phyloP scores from a whole-genome alignment of 164 flowering plant genomes.

The Piper longum region DNA sequence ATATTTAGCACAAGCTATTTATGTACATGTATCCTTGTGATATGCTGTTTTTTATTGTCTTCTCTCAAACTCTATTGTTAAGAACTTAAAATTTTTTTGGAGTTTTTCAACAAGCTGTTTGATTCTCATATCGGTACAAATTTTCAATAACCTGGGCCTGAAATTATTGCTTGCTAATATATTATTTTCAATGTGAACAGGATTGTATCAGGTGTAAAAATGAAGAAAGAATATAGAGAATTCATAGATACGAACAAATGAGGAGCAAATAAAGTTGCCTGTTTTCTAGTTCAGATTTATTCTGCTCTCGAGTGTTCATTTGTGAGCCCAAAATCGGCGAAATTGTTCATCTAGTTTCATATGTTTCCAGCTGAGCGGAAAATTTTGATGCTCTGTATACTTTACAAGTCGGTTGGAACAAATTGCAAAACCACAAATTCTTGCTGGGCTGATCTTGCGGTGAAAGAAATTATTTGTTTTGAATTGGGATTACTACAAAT shows the following conservation, averaged over 20 bases:
- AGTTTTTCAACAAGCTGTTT: too few relatives aligned
- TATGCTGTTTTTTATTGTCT: too few relatives aligned
- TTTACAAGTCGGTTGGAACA: not conserved
- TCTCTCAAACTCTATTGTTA: too few relatives aligned
- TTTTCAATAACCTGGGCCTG: not conserved
- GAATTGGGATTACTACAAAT: too few relatives aligned
- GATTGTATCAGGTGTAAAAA: constrained; percentile 87
- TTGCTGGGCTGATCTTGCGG: too few relatives aligned
- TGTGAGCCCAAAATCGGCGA: not conserved
- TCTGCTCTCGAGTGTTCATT: constrained; percentile 11
- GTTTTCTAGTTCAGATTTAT: constrained; percentile 17
- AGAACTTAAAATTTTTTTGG: too few relatives aligned
- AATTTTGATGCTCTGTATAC: not conserved
- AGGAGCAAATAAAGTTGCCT: constrained; percentile 7
- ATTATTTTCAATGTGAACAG: constrained; percentile 32
- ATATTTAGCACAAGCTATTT: too few relatives aligned
- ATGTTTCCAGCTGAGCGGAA: not conserved
- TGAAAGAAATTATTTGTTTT: too few relatives aligned
- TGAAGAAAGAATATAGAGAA: constrained; percentile 95
- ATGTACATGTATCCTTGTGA: too few relatives aligned
- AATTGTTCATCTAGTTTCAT: not conserved
- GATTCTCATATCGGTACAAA: too few relatives aligned
- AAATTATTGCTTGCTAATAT: not conserved
- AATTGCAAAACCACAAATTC: too few relatives aligned
- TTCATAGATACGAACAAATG: constrained; percentile 69